Evolutionary conservation across 2,329 filamentous ascomycete species (phyloP).

Genomic region (Macroventuria anomochaeta): DNA sequence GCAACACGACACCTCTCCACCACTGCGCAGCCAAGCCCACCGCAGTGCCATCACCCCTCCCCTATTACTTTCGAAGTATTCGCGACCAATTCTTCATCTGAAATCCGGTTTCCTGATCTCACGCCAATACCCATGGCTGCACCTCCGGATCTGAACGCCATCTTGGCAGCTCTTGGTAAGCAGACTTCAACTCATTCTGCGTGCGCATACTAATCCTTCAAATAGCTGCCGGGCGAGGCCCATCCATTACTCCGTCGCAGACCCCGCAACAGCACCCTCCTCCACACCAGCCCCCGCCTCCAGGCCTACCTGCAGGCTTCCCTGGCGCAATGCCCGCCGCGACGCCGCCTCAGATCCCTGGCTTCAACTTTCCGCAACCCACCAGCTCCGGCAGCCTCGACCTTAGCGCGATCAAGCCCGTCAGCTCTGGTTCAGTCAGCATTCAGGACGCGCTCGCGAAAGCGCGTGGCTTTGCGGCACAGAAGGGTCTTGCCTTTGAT

Average conservation of each 20-base stretch:
- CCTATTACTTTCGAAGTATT: neutral
- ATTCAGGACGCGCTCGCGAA: slow-evolving; percentile 85
- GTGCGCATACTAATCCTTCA: slow-evolving; percentile 15
- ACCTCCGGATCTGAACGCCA: slow-evolving; percentile 48
- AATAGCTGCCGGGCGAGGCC: slow-evolving; percentile 54
- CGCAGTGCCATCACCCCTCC: neutral
- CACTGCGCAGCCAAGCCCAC: slow-evolving; percentile 14
- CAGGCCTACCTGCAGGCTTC: slow-evolving; percentile 53
- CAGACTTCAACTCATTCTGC: neutral
- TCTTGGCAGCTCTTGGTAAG: slow-evolving; percentile 49
- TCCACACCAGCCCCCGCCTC: slow-evolving; percentile 52
- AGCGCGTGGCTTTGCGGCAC: slow-evolving; percentile 79
- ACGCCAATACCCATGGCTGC: slow-evolving; percentile 40
- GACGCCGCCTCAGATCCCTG: slow-evolving; percentile 51
- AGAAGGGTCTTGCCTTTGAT: slow-evolving; percentile 70
- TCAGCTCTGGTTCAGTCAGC: slow-evolving; percentile 80
- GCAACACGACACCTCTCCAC: slow-evolving; percentile 20
- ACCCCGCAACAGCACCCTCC: slow-evolving; percentile 50
- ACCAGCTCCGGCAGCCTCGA: slow-evolving; percentile 78
- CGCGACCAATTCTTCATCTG: slow-evolving; percentile 3
- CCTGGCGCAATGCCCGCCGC: slow-evolving; percentile 51
- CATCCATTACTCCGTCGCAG: slow-evolving; percentile 57
- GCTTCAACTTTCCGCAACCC: slow-evolving; percentile 68
- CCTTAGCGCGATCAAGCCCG: slow-evolving; percentile 78
- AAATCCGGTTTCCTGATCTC: neutral